Conservation (phyloP, 805 yeast genomes). For the Candida ponderosae region DNA sequence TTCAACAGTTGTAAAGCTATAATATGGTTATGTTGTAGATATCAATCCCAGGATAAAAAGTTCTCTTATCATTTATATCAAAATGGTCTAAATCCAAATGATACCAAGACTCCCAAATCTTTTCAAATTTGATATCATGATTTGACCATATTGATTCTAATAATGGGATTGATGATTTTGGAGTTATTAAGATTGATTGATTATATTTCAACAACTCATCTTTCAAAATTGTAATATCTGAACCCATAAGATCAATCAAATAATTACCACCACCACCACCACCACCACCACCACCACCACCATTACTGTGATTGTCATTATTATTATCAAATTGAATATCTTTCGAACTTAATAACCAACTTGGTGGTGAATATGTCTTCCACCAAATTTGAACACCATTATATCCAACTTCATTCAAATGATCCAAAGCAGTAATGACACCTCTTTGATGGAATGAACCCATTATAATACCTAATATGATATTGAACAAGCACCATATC, state of each 20-base stretch:
- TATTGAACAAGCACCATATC: slow-evolving; percentile 61
- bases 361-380: slow-evolving; percentile 92
- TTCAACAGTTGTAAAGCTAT: slow-evolving; percentile 1
- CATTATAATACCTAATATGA: slow-evolving; percentile 51
- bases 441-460: slow-evolving; percentile 92
- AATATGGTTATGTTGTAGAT: slow-evolving; percentile 34
- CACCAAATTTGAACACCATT: slow-evolving; percentile 64
- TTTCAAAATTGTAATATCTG: slow-evolving; percentile 22
- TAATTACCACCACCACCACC: too few relatives aligned
- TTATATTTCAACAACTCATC: slow-evolving; percentile 13
- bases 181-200: slow-evolving; percentile 10
- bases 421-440: slow-evolving; percentile 55
- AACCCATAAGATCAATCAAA: slow-evolving; percentile 41
- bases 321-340: slow-evolving; percentile 11
- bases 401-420: slow-evolving; percentile 22
- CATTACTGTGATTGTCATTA: slow-evolving; percentile 7
- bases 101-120: slow-evolving; percentile 28
- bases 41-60: slow-evolving; percentile 58
- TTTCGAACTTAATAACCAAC: slow-evolving; percentile 54
- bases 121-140: slow-evolving; percentile 5
- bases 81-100: slow-evolving; percentile 76
- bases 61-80: slow-evolving; percentile 36
- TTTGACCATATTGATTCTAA: slow-evolving; percentile 6
- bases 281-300: slow-evolving; percentile 3
- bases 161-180: slow-evolving; percentile 17